Evolutionary conservation across 768 basidiomycete genomes (phyloP).

Genomic region (Amanita rimosa): DNA sequence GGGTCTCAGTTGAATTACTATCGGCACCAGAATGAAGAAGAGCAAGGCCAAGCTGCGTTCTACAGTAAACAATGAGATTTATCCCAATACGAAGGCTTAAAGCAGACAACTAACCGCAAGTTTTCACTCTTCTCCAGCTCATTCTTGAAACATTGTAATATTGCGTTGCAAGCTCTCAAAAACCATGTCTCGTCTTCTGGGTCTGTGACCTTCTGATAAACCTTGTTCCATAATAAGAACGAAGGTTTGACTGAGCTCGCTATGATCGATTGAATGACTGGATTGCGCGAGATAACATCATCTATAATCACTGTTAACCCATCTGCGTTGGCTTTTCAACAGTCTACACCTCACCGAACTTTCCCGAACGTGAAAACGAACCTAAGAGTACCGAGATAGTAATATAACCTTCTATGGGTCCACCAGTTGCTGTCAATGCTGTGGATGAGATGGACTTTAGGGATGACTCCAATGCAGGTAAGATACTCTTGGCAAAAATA

Average conservation of each 20-base stretch:
- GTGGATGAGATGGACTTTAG: slow-evolving; percentile 57
- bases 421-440: slow-evolving; percentile 45
- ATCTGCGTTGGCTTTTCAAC: neutral
- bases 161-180: slow-evolving; percentile 47
- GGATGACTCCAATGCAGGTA: slow-evolving; percentile 55
- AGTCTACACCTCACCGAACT: slow-evolving; percentile 36
- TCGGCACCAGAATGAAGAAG: slow-evolving; percentile 64
- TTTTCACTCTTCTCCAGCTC: slow-evolving; percentile 43
- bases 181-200: slow-evolving; percentile 68
- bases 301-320: slow-evolving; percentile 17
- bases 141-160: slow-evolving; percentile 30
- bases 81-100: neutral
- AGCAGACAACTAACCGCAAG: slow-evolving; percentile 32
- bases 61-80: slow-evolving; percentile 14
- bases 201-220: slow-evolving; percentile 61
- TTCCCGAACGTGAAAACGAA: slow-evolving; percentile 35
- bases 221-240: slow-evolving; percentile 82
- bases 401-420: slow-evolving; percentile 81
- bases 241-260: slow-evolving; percentile 57
- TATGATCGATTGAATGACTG: slow-evolving; percentile 33
- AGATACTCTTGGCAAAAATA: slow-evolving; percentile 41
- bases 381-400: slow-evolving; percentile 60
- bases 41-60: slow-evolving; percentile 50
- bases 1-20: slow-evolving; percentile 37
- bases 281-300: slow-evolving; percentile 35